Base-by-base conservation (phyloP, 164 flowering plant species). In the Hamamelis virginiana region DNA sequence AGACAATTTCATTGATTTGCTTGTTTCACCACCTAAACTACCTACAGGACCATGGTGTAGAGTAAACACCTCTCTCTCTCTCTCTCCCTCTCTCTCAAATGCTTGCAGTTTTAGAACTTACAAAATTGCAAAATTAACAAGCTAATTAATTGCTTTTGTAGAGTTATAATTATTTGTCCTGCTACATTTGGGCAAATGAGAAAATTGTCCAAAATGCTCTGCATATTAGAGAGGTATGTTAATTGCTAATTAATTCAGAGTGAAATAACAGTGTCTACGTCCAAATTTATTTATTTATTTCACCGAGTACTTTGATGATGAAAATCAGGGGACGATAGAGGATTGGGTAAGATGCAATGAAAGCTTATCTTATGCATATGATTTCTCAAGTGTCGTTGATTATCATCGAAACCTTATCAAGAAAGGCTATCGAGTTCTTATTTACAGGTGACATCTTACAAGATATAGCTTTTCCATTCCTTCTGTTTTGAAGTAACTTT, bases 151-250 rank as follows among this genome's bases (percentile, higher is more conserved):
- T 33, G 2, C 41, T 9, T 46, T 26, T 62, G 59, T 45, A 74
- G 77, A 8, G 16, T 12, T 56, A 43, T 14, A 28, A 28, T 47
- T 59, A 63, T 47, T 6, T 59, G 13, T 63, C 48, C 16, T 55
- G 61, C 48, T 44, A 58, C 21, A 25, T 50, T 1, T 74, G 77
- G 77, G 70, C 70, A 21, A 74, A 74, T 59, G 38, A 74, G 11
- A 25, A 10, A 13, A 57, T 4, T 23, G 61, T 57, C 22, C 61
- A 57, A 57, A 25, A 57, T 8, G 61, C 61, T 23, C 61, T 33
- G 2, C 33, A 26, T 9, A 57, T 57, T 12, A 10, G 33, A 57
- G 33, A 57, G 61, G 61, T 57, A 21, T 21, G 9, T 33, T 33
- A 33, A n/a, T n/a, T n/a, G n/a, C n/a, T n/a, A n/a, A n/a, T n/a